Evolutionary conservation across 345 rosid genomes (phyloP).

Genomic region (Pistacia atlantica): DNA sequence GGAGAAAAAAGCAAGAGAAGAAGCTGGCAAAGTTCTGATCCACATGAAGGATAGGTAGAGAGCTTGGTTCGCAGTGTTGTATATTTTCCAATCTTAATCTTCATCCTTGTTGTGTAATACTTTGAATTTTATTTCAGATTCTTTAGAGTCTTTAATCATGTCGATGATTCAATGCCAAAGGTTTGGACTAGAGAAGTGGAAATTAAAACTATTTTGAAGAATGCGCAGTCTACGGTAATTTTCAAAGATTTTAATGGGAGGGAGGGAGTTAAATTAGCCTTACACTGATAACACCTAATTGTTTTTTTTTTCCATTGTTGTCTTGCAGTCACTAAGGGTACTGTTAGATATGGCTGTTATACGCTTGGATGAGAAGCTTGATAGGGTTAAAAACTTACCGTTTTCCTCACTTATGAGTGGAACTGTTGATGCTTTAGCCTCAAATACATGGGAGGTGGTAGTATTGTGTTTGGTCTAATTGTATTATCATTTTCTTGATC

Average conservation of each 20-base stretch:
- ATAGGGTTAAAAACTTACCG: conserved; percentile 51
- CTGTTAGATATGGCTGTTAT: conserved; percentile 64
- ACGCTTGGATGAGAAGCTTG: conserved; percentile 71
- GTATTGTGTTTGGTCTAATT: not conserved
- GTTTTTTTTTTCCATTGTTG: conserved; percentile 16
- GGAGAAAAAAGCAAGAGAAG: conserved; percentile 73
- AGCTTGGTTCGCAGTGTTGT: not conserved
- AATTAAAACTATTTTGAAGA: conserved; percentile 58
- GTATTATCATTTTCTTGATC: not conserved
- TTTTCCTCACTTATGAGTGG: conserved; percentile 63
- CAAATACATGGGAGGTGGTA: conserved; percentile 80
- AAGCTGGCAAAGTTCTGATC: conserved; percentile 68
- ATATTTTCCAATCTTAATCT: not conserved
- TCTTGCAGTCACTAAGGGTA: conserved; percentile 55
- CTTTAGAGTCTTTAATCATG: conserved; percentile 42
- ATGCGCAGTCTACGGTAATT: conserved; percentile 67
- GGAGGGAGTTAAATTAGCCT: not conserved
- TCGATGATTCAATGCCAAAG: conserved; percentile 59
- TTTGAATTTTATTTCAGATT: conserved; percentile 50
- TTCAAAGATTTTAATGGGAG: conserved; percentile 6
- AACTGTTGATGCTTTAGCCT: conserved; percentile 53
- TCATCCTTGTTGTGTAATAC: conserved; percentile 7
- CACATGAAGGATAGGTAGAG: conserved; percentile 33
- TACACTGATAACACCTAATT: conserved; percentile 22
- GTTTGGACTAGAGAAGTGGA: conserved; percentile 80